Evolutionary conservation across 2,329 filamentous ascomycete species (phyloP).

Genomic region (Acrocalymma vagum): DNA sequence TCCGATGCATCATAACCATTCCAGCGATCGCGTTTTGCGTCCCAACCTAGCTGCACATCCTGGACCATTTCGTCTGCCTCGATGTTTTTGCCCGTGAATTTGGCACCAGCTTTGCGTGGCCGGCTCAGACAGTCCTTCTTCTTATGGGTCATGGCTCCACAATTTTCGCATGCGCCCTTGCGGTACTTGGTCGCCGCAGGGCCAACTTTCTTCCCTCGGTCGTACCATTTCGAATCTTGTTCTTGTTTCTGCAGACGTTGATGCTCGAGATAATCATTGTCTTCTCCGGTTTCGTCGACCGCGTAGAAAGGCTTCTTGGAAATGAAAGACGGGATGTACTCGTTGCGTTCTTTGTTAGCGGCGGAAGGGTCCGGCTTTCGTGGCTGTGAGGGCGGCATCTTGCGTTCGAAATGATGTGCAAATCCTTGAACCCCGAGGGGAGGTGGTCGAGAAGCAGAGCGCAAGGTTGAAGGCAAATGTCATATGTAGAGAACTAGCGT

Average conservation of each 20-base stretch:
- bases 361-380: slow-evolving; percentile 62
- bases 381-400: slow-evolving; percentile 57
- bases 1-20: slow-evolving; percentile 95
- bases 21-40: slow-evolving; percentile 97
- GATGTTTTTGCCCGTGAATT: slow-evolving; percentile 92
- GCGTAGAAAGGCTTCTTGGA: slow-evolving; percentile 98
- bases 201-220: slow-evolving; percentile 83
- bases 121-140: slow-evolving; percentile 91
- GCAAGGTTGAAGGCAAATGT: slow-evolving; percentile 19
- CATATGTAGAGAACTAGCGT: slow-evolving; percentile 30
- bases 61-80: slow-evolving; percentile 90
- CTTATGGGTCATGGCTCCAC: slow-evolving; percentile 96
- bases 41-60: slow-evolving; percentile 89
- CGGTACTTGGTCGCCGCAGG: slow-evolving; percentile 95
- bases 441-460: slow-evolving; percentile 10
- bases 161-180: slow-evolving; percentile 98
- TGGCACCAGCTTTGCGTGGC: slow-evolving; percentile 87
- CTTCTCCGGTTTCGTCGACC: slow-evolving; percentile 73
- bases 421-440: slow-evolving; percentile 1
- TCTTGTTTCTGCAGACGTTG: slow-evolving; percentile 81
- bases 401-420: slow-evolving; percentile 13
- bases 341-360: slow-evolving; percentile 85
- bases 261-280: slow-evolving; percentile 91
- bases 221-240: slow-evolving; percentile 86
- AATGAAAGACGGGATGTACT: slow-evolving; percentile 98